Evolutionary conservation across 768 basidiomycete genomes (phyloP).

Genomic region (Leucosporidium creatinivorum): DNA sequence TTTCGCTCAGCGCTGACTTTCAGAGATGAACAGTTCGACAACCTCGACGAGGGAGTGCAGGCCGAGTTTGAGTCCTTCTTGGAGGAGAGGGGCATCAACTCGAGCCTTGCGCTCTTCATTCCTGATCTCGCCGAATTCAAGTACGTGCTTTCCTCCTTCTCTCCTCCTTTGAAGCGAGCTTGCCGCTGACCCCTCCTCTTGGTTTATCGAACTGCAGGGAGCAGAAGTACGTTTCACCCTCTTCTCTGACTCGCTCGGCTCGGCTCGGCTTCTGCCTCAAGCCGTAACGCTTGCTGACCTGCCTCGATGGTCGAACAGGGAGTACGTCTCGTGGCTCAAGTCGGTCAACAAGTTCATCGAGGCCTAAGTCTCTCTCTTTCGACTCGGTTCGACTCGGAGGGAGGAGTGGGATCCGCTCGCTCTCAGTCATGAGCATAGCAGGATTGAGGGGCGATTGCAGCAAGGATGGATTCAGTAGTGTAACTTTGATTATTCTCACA

Average conservation of each 20-base stretch:
- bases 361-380: conserved; percentile 24
- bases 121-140: conserved; percentile 77
- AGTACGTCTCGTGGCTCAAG: conserved; percentile 83
- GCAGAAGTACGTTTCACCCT: background rate
- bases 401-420: too few relatives aligned
- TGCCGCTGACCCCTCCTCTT: background rate
- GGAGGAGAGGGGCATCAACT: conserved; percentile 81
- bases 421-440: too few relatives aligned
- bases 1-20: background rate
- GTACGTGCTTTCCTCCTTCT: conserved; percentile 36
- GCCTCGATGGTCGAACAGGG: conserved; percentile 43
- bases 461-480: too few relatives aligned
- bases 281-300: background rate
- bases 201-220: background rate
- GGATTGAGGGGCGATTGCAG: too few relatives aligned
- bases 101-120: conserved; percentile 72
- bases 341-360: conserved; percentile 78
- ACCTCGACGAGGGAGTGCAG: conserved; percentile 77
- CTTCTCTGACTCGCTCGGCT: background rate
- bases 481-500: too few relatives aligned
- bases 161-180: background rate
- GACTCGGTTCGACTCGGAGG: too few relatives aligned
- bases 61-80: conserved; percentile 86
- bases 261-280: background rate
- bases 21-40: conserved; percentile 72